These are phyloP conservation scores for Neurospora sp. DNA, from an alignment of 495 filamentous ascomycete species.

Conservation along the genomic window DNA sequence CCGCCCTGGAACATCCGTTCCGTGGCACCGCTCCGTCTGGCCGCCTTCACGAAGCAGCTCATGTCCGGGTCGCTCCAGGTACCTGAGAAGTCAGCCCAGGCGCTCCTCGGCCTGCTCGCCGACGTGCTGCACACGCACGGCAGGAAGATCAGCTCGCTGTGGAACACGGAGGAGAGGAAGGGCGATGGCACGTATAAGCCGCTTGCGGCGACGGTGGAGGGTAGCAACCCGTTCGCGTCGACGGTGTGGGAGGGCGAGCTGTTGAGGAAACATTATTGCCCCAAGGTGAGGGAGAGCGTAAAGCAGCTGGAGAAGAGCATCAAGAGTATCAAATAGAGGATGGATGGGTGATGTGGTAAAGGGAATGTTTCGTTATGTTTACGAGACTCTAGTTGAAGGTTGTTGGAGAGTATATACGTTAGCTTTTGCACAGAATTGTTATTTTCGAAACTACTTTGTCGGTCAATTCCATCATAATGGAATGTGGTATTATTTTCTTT, in stretches of 20 bases:
- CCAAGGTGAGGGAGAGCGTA: constrained; percentile 70
- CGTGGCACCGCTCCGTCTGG: constrained; percentile 67
- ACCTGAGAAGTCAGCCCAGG: constrained; percentile 77
- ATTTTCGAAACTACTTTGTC: background rate
- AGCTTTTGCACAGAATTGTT: background rate
- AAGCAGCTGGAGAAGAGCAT: constrained; percentile 56
- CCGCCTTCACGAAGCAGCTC: constrained; percentile 87
- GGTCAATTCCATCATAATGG: background rate
- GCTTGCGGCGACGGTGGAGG: constrained; percentile 54
- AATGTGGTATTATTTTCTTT: background rate
- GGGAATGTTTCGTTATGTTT: background rate
- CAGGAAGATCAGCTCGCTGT: constrained; percentile 29
- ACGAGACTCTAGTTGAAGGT: background rate
- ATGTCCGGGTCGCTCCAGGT: constrained; percentile 71
- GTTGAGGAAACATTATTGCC: constrained; percentile 71
- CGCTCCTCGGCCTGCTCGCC: constrained; percentile 60
- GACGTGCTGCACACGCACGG: constrained; percentile 55
- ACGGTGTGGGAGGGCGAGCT: constrained; percentile 93
- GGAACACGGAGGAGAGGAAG: constrained; percentile 66
- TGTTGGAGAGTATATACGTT: background rate
- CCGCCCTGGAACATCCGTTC: constrained; percentile 52
- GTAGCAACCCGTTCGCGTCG: constrained; percentile 78
- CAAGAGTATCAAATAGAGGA: background rate
- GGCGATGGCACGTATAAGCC: constrained; percentile 55
- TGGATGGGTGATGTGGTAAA: background rate